Evolutionary conservation across 345 rosid species (phyloP).

Genomic region (Acer saccharum): DNA sequence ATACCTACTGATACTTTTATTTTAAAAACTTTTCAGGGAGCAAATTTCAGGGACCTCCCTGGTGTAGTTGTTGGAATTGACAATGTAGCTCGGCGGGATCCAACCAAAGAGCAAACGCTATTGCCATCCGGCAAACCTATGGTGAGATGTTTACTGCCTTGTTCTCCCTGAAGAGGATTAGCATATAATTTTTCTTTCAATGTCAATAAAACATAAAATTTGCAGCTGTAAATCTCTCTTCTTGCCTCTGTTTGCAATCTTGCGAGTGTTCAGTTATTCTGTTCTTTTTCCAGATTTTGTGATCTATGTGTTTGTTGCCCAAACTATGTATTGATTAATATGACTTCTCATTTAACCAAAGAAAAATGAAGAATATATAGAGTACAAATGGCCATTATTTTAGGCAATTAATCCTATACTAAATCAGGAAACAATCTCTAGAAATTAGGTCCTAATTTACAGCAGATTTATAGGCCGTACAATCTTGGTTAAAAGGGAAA

Average conservation of each 20-base stretch:
- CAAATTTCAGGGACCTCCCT: constrained; percentile 90
- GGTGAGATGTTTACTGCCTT: constrained; percentile 45
- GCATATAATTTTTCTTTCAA: neutral
- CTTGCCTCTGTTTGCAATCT: neutral
- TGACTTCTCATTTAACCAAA: too few species aligned
- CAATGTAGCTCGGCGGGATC: constrained; percentile 68
- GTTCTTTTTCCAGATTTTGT: neutral
- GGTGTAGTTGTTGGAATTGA: constrained; percentile 70
- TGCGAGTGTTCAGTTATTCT: neutral
- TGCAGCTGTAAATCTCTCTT: neutral
- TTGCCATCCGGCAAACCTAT: constrained; percentile 86
- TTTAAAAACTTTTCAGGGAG: constrained; percentile 58
- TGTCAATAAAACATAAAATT: neutral
- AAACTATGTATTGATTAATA: too few species aligned
- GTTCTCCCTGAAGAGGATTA: neutral
- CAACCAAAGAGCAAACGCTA: constrained; percentile 40
- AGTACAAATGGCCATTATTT: too few species aligned
- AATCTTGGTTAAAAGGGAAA: too few species aligned
- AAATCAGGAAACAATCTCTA: too few species aligned
- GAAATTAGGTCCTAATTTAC: too few species aligned
- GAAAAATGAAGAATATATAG: too few species aligned
- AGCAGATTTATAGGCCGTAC: too few species aligned
- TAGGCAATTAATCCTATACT: too few species aligned
- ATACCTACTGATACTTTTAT: constrained; percentile 18
- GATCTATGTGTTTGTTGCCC: too few species aligned